Conservation (phyloP, 306 rosid genomes). For the Ziziphus jujuba region DNA sequence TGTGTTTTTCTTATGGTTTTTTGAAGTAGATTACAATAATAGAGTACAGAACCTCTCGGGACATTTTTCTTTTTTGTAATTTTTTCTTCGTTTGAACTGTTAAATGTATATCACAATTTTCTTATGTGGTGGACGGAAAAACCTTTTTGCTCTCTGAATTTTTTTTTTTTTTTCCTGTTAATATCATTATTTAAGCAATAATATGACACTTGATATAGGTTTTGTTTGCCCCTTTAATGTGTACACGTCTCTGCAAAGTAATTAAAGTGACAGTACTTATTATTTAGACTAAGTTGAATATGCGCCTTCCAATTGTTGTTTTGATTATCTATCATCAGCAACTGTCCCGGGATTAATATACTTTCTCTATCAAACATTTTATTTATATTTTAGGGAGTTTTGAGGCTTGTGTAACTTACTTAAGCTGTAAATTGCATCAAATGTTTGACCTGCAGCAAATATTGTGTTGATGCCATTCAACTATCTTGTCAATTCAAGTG, state of each 20-base stretch:
- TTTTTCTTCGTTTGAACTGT: neutral
- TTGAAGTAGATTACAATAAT: neutral
- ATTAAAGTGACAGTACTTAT: neutral
- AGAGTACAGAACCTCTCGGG: neutral
- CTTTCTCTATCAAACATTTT: neutral
- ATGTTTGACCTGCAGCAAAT: constrained; percentile 68
- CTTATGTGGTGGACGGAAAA: no score
- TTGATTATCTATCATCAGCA: neutral
- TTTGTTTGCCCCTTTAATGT: neutral
- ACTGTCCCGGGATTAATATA: neutral
- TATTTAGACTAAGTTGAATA: neutral
- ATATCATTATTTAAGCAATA: no score
- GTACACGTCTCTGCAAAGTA: neutral
- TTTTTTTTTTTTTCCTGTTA: no score
- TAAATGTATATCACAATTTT: neutral
- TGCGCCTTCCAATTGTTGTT: neutral
- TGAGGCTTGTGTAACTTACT: constrained; percentile 21
- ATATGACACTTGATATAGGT: no score
- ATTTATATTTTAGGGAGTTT: neutral
- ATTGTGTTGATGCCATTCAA: constrained; percentile 81
- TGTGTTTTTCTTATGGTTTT: neutral
- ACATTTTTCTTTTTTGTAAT: neutral
- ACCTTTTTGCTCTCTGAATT: no score
- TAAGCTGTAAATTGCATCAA: constrained; percentile 15
- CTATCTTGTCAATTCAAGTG: constrained; percentile 72